These are phyloP conservation scores for Suhomyces prunicola DNA, from an alignment of 805 yeast genomes.

Conservation along the genomic window DNA sequence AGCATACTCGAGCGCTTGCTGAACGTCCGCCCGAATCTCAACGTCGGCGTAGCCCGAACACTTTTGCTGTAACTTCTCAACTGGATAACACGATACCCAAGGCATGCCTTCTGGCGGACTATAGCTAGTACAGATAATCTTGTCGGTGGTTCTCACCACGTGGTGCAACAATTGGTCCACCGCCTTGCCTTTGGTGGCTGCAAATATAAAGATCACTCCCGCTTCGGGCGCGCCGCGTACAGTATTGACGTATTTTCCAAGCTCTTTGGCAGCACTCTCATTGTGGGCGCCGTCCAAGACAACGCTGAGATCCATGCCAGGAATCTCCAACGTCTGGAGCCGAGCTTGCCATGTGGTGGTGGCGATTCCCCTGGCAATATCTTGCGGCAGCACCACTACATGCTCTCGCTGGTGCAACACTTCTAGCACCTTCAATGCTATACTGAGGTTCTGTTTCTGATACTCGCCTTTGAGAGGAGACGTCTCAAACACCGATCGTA, in stretches of 20 bases:
- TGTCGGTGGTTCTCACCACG: constrained; percentile 49
- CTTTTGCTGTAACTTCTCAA: constrained; percentile 25
- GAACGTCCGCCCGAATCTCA: constrained; percentile 10
- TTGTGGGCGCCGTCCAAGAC: constrained; percentile 94
- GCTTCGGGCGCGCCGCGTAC: constrained; percentile 14
- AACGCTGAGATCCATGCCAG: constrained; percentile 25
- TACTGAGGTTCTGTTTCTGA: constrained; percentile 65
- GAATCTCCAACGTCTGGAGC: constrained; percentile 46
- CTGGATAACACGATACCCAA: constrained; percentile 63
- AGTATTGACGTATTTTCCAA: constrained; percentile 49
- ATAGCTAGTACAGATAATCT: constrained; percentile 61
- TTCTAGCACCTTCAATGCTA: constrained; percentile 60
- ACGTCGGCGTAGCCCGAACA: constrained; percentile 24
- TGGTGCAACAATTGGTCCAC: constrained; percentile 48
- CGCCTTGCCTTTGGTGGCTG: constrained; percentile 73
- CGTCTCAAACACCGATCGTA: background rate
- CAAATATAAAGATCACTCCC: constrained; percentile 60
- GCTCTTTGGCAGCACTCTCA: constrained; percentile 74
- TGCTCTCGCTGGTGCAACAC: constrained; percentile 33
- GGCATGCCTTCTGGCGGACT: constrained; percentile 86
- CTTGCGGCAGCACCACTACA: constrained; percentile 34
- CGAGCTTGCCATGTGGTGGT: constrained; percentile 84
- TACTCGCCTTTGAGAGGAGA: constrained; percentile 71
- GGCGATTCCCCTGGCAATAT: constrained; percentile 50
- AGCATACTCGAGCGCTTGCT: constrained; percentile 12